Conservation (phyloP, 352 stramenopile genomes). For the Phytophthora pluvialis region DNA sequence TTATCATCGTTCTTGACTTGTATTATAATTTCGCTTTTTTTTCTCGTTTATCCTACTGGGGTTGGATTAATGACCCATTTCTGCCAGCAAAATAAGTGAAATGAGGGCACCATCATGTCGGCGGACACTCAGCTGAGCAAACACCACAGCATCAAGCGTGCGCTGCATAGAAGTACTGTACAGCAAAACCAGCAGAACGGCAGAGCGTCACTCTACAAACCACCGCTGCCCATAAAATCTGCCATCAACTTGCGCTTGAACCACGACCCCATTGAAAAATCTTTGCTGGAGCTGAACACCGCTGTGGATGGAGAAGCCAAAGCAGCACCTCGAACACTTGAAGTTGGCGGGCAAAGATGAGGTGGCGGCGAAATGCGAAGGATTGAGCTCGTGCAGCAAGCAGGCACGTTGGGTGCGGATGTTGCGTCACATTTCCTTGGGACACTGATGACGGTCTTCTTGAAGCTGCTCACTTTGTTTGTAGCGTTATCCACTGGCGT, state of each 20-base stretch:
- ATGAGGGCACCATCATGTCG: too few relatives aligned
- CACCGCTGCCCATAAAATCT: conserved; percentile 13
- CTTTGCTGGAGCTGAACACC: conserved; percentile 46
- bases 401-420: background rate
- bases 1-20: too few relatives aligned
- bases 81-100: too few relatives aligned
- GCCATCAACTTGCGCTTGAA: conserved; percentile 34
- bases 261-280: conserved; percentile 49
- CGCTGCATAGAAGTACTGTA: too few relatives aligned
- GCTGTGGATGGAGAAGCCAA: conserved; percentile 20
- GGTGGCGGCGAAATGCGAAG: conserved; percentile 16
- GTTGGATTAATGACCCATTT: too few relatives aligned
- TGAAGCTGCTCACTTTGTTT: conserved; percentile 20
- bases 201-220: background rate
- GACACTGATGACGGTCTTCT: conserved; percentile 29
- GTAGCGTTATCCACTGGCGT: background rate
- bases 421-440: conserved; percentile 30
- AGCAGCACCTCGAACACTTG: background rate
- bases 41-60: too few relatives aligned
- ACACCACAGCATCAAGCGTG: too few relatives aligned
- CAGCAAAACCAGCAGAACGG: too few relatives aligned
- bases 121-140: too few relatives aligned
- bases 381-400: conserved; percentile 5
- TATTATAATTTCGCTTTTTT: too few relatives aligned
- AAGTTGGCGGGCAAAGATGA: background rate